phyloP scores from a whole-genome alignment of 208 protist species.

The Vickermania spadyakhi region DNA sequence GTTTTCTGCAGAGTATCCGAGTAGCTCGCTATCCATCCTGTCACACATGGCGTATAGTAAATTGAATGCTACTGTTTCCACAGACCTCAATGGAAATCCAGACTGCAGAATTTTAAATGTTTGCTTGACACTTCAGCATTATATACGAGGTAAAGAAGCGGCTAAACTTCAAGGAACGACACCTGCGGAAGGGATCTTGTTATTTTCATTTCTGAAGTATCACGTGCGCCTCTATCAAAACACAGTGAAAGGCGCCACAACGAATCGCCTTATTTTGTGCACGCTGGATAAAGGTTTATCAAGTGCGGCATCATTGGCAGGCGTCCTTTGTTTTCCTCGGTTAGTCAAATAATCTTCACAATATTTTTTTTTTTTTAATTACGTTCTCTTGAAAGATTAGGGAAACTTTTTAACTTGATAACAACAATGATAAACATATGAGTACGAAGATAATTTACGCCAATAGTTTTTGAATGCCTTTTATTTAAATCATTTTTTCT shows the following conservation, averaged over 20 bases:
- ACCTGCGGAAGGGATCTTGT: slow-evolving; percentile 45
- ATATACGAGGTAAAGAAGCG: slow-evolving; percentile 22
- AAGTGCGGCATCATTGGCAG: slow-evolving; percentile 36
- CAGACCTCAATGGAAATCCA: slow-evolving; percentile 35
- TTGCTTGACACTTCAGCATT: slow-evolving; percentile 56
- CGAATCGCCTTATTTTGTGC: slow-evolving; percentile 48
- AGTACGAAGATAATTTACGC: no score
- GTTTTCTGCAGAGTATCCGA: slow-evolving; percentile 49
- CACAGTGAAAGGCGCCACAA: slow-evolving; percentile 47
- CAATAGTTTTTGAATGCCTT: no score
- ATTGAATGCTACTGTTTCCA: slow-evolving; percentile 11
- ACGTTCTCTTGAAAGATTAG: no score
- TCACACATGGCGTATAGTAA: slow-evolving; percentile 59
- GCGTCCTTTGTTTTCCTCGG: slow-evolving; percentile 53
- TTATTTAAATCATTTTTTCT: no score
- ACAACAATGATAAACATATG: no score
- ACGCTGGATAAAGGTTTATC: slow-evolving; percentile 69
- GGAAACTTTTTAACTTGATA: no score
- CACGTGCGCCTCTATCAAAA: slow-evolving; percentile 68
- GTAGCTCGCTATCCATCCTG: slow-evolving; percentile 33
- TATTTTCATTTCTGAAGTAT: slow-evolving; percentile 81
- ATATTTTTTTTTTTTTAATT: no score
- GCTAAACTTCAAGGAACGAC: slow-evolving; percentile 18
- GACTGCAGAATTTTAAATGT: slow-evolving; percentile 77
- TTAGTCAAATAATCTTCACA: neutral